These are phyloP conservation scores for Boletus sp. DNA, from an alignment of 1,284 basidiomycete species.

Conservation along the genomic window DNA sequence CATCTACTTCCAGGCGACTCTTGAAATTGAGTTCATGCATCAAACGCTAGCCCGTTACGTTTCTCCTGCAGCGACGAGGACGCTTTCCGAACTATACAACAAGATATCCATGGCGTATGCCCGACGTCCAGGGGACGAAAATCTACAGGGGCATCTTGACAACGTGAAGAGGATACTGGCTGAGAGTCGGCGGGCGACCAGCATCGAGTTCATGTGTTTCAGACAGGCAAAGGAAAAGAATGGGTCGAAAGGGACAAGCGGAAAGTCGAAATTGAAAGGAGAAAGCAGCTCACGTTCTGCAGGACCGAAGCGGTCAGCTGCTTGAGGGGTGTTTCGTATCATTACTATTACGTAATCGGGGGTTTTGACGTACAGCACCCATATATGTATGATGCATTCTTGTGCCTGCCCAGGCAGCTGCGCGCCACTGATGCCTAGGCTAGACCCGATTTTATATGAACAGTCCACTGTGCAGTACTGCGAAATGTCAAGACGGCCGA, in stretches of 20 bases:
- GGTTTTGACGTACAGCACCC: not conserved
- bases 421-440: not conserved
- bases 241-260: slow-evolving; percentile 12
- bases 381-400: no score
- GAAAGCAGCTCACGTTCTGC: slow-evolving; percentile 20
- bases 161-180: slow-evolving; percentile 88
- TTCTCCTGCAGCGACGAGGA: slow-evolving; percentile 74
- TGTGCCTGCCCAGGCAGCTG: not conserved
- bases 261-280: slow-evolving; percentile 22
- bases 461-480: no score
- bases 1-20: slow-evolving; percentile 70
- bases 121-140: slow-evolving; percentile 75
- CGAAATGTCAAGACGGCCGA: not conserved
- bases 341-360: not conserved
- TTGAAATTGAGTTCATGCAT: slow-evolving; percentile 99
- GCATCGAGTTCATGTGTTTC: slow-evolving; percentile 94
- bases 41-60: slow-evolving; percentile 92
- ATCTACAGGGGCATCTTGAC: slow-evolving; percentile 84
- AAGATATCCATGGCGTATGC: slow-evolving; percentile 92
- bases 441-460: not conserved
- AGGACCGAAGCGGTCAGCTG: slow-evolving; percentile 22
- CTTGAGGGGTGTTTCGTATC: not conserved
- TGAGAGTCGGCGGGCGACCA: slow-evolving; percentile 86
- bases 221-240: slow-evolving; percentile 56
- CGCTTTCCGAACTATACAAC: slow-evolving; percentile 88